phyloP scores from a whole-genome alignment of 2,329 filamentous ascomycete species.

The Penicillium sp. region DNA sequence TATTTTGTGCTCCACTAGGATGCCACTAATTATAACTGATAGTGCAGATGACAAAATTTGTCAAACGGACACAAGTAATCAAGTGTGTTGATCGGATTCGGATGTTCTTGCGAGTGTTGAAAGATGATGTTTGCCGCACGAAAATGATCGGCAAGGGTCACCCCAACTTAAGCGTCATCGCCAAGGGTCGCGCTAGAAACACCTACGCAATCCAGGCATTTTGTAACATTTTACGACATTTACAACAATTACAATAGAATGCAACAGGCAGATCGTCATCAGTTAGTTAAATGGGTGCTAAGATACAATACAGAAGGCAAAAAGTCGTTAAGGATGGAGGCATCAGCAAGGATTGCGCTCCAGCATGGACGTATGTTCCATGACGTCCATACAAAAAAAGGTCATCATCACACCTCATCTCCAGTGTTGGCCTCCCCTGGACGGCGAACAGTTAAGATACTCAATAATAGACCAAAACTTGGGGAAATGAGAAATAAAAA shows the following conservation, averaged over 20 bases:
- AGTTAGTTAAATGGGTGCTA: conserved; percentile 40
- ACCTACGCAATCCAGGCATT: background rate
- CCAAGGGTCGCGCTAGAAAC: conserved; percentile 3
- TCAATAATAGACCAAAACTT: conserved; percentile 12
- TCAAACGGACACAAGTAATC: background rate
- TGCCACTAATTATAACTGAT: background rate
- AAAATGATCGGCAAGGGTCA: conserved; percentile 24
- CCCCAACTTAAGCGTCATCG: conserved; percentile 20
- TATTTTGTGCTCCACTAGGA: conserved; percentile 4
- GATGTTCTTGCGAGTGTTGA: background rate
- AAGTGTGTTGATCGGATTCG: background rate
- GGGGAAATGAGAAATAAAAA: background rate
- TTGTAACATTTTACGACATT: background rate
- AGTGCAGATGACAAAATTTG: background rate
- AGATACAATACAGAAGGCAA: conserved; percentile 44
- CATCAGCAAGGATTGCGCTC: conserved; percentile 23
- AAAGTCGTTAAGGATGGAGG: conserved; percentile 34
- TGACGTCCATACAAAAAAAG: conserved; percentile 21
- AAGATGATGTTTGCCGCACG: conserved; percentile 13
- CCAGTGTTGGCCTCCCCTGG: conserved; percentile 15
- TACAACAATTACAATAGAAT: conserved; percentile 13
- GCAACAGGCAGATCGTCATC: conserved; percentile 37
- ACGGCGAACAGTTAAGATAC: conserved; percentile 26
- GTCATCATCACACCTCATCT: conserved; percentile 28
- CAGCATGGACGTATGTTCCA: conserved; percentile 24